A percentile compares a stretch with the other conserved stretches of the same genome.
Conservation (phyloP, 1,284 basidiomycete genomes). For the Inonotus obliquus region DNA sequence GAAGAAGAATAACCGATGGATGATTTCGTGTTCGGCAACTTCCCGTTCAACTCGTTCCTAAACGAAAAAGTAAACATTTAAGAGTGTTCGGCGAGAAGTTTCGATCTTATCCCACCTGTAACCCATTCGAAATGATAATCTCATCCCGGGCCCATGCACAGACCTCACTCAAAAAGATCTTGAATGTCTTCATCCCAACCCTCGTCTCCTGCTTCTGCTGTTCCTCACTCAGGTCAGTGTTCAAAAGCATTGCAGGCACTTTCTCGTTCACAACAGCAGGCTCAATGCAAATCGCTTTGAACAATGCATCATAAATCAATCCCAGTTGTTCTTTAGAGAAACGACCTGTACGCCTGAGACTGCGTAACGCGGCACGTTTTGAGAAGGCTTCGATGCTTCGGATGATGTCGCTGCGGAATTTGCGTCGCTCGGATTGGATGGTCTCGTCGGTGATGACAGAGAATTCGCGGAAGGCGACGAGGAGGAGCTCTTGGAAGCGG, state of each 20-base stretch:
- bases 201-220: constrained; percentile 86
- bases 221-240: constrained; percentile 45
- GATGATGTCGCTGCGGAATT: constrained; percentile 88
- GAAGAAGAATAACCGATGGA: constrained; percentile 80
- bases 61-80: constrained; percentile 19
- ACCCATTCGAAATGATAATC: constrained; percentile 87
- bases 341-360: constrained; percentile 75
- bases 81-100: constrained; percentile 14
- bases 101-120: constrained; percentile 51
- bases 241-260: constrained; percentile 43
- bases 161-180: constrained; percentile 86
- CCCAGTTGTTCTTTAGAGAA: constrained; percentile 91
- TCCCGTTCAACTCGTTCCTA: constrained; percentile 78
- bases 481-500: constrained; percentile 94
- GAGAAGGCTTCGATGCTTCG: constrained; percentile 94
- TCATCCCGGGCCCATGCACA: constrained; percentile 97
- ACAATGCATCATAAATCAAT: constrained; percentile 86
- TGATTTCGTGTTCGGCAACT: constrained; percentile 80
- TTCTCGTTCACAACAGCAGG: constrained; percentile 54
- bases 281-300: constrained; percentile 79
- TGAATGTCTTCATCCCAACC: constrained; percentile 86
- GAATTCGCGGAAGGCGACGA: constrained; percentile 97
- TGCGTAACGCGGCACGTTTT: constrained; percentile 91
- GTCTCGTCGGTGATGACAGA: constrained; percentile 95
- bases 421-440: constrained; percentile 82